Conservation (phyloP, 192 early-diverging fungal genomes). For the Dissophora ornata region DNA sequence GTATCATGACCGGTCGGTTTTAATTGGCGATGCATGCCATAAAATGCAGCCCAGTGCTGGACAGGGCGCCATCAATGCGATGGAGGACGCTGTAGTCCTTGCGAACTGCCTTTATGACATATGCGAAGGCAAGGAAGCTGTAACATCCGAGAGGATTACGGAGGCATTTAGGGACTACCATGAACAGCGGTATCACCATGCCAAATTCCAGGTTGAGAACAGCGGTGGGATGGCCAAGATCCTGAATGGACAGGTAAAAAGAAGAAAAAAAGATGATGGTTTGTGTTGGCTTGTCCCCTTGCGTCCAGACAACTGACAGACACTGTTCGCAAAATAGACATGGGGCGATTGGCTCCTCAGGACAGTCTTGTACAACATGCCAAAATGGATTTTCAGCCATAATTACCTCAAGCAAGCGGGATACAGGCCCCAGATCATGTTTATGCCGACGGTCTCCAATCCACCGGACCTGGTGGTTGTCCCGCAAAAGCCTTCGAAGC, state of each 20-base stretch:
- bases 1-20: constrained; percentile 3
- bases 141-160: background rate
- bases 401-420: background rate
- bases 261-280: too few relatives aligned
- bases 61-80: constrained; percentile 14
- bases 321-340: too few relatives aligned
- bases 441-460: background rate
- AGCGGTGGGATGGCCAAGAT: too few relatives aligned
- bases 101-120: constrained; percentile 12
- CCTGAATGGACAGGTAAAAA: too few relatives aligned
- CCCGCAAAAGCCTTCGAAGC: constrained; percentile 4
- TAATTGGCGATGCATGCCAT: constrained; percentile 15
- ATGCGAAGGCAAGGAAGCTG: background rate
- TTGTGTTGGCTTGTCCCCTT: too few relatives aligned
- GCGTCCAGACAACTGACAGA: too few relatives aligned
- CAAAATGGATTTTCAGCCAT: background rate
- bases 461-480: background rate
- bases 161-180: background rate
- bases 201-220: background rate
- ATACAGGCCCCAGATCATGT: background rate
- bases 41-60: background rate
- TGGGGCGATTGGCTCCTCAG: background rate
- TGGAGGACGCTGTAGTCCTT: background rate
- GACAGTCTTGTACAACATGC: background rate
- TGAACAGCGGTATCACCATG: background rate